Base-by-base conservation (phyloP, 1,139 yeast species). In the Suhomyces guaymorum region DNA sequence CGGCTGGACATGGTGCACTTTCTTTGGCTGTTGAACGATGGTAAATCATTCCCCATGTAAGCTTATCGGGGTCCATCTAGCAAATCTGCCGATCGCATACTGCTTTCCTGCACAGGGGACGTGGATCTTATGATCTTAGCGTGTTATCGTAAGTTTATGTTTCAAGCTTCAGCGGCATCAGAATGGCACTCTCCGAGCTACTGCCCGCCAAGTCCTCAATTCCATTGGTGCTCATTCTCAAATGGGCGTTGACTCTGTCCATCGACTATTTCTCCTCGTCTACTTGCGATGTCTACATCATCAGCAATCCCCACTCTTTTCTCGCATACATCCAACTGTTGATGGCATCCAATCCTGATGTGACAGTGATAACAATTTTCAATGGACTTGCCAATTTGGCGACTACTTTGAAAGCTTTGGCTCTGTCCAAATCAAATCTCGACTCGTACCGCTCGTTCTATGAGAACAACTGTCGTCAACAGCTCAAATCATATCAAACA, bases 231-330 rank as follows among this genome's bases (percentile, higher is more conserved):
- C 16, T 38, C 7, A 26, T 33, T 8, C 27, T 38, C 15, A 27
- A 19, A 14, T 38, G 38, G 38, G 41, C 35, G n/a, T 20, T 29
- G 19, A 18, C 22, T 10, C 38, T 34, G 38, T 24, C 33, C n/a
- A 20, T 38, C 4, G 13, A 28, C 23, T 38, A 27, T 21, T 15
- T 11, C 8, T 7, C 30, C 2, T 10, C 28, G 8, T 16, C 25
- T 2, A 11, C 14, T 3, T 14, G 36, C n/a, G 59, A 56, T 3
- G 42, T 58, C 15, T 61, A 62, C 42, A 33, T 48, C 28, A 34
- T 60, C 19, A 46, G 53, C 20, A 54, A 55, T 19, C 48, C 54
- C 2, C 32, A 38, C 1, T 30, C 52, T 3, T 59, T 59, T 35
- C 38, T 38, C 15, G 38, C 39, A 11, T 61, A 54, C 38, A 39